These are phyloP conservation scores for Euclidium syriacum DNA, from an alignment of 345 rosid species.

Conservation along the genomic window DNA sequence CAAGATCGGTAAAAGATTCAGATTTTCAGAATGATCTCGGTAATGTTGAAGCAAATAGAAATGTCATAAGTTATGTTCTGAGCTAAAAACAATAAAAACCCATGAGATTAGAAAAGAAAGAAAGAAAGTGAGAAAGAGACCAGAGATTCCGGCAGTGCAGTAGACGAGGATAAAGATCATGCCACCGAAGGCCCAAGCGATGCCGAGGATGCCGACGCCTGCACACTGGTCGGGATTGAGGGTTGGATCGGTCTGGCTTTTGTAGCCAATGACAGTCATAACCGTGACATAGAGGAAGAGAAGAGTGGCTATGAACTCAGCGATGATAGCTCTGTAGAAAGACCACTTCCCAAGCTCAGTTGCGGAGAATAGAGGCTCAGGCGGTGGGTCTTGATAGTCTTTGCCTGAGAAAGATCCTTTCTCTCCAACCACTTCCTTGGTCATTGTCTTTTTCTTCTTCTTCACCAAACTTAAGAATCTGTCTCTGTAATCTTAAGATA, in stretches of 20 bases:
- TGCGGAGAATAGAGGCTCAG: conserved; percentile 54
- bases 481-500: not conserved
- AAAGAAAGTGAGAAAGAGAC: conserved; percentile 35
- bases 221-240: conserved; percentile 37
- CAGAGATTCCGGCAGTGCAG: conserved; percentile 94
- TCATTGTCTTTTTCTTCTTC: conserved; percentile 21
- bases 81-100: not conserved
- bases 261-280: conserved; percentile 83
- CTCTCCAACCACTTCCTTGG: conserved; percentile 41
- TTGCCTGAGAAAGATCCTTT: conserved; percentile 50
- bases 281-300: conserved; percentile 73
- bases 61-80: not conserved
- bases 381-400: conserved; percentile 87
- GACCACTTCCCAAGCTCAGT: conserved; percentile 72
- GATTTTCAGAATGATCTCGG: not conserved
- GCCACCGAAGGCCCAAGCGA: conserved; percentile 94
- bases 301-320: conserved; percentile 79
- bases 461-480: not conserved
- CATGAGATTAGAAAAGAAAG: not conserved
- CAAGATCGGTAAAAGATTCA: not conserved
- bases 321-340: conserved; percentile 79
- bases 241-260: conserved; percentile 39
- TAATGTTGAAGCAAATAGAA: not conserved
- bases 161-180: conserved; percentile 82
- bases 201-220: conserved; percentile 74